phyloP scores from a whole-genome alignment of 257 asterid genomes.

The Nicotiana noctiflora region DNA sequence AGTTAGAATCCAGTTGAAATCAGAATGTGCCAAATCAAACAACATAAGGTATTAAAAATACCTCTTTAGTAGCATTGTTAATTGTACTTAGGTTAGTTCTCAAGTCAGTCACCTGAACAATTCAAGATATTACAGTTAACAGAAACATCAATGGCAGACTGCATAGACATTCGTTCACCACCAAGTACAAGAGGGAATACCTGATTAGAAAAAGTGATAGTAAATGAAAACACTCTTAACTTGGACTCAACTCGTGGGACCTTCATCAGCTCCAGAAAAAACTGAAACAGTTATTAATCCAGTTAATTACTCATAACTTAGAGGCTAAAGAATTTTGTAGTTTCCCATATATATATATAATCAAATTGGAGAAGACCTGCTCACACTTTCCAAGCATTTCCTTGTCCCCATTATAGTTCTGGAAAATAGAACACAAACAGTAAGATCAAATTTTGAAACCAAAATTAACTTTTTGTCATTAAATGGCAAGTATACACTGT shows the following conservation, averaged over 20 bases:
- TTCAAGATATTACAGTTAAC: conserved; percentile 17
- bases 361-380: conserved; percentile 46
- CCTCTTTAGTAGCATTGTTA: conserved; percentile 86
- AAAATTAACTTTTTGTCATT: not conserved
- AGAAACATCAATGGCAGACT: not conserved
- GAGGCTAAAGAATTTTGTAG: not conserved
- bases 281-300: conserved; percentile 44
- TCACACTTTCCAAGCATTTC: conserved; percentile 98
- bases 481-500: not conserved
- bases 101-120: conserved; percentile 76
- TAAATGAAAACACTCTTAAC: conserved; percentile 91
- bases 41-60: conserved; percentile 19
- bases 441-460: not conserved
- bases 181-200: conserved; percentile 29
- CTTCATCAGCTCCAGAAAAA: conserved; percentile 92
- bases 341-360: not conserved
- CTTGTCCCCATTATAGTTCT: conserved; percentile 88
- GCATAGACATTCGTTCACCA: not conserved
- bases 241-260: conserved; percentile 98
- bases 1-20: conserved; percentile 17
- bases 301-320: not conserved
- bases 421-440: conserved; percentile 26
- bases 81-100: conserved; percentile 63
- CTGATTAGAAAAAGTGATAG: conserved; percentile 84
- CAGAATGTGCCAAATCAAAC: conserved; percentile 16